Percentiles rank a stretch among this genome's conserved stretches.
These are phyloP conservation scores for Cladophialophora immunda DNA, from an alignment of 2,329 filamentous ascomycete species.

Conservation along the genomic window DNA sequence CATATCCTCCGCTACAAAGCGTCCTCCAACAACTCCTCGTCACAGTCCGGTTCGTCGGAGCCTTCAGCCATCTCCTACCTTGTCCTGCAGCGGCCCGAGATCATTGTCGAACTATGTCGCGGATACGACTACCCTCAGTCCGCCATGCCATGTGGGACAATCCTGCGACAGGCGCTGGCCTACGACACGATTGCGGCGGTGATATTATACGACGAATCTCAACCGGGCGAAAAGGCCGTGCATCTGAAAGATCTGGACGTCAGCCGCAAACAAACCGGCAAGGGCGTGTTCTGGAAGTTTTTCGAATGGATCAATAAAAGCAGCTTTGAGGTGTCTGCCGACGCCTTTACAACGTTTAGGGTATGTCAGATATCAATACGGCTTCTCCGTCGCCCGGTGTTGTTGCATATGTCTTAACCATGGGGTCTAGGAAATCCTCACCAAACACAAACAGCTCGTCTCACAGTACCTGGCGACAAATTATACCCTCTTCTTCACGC, in stretches of 20 bases:
- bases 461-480: conserved; percentile 87
- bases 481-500: conserved; percentile 90
- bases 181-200: conserved; percentile 90
- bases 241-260: conserved; percentile 81
- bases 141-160: conserved; percentile 88
- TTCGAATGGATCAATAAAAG: conserved; percentile 98
- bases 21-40: conserved; percentile 66
- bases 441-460: conserved; percentile 90
- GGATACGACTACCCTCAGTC: conserved; percentile 92
- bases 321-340: conserved; percentile 94
- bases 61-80: conserved; percentile 89
- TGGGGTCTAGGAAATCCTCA: conserved; percentile 78
- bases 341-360: conserved; percentile 96
- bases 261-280: conserved; percentile 76
- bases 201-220: conserved; percentile 89
- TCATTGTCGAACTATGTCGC: conserved; percentile 85
- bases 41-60: conserved; percentile 63
- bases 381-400: neutral
- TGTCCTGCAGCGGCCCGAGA: conserved; percentile 83
- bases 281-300: conserved; percentile 94
- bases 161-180: conserved; percentile 88
- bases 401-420: neutral
- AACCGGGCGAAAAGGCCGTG: conserved; percentile 75
- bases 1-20: conserved; percentile 92
- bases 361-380: conserved; percentile 61